A percentile compares a stretch with the other conserved stretches of the same genome.
These are phyloP conservation scores for Basidiobolus meristosporus DNA, from an alignment of 371 early-diverging fungal genomes.

Conservation along the genomic window DNA sequence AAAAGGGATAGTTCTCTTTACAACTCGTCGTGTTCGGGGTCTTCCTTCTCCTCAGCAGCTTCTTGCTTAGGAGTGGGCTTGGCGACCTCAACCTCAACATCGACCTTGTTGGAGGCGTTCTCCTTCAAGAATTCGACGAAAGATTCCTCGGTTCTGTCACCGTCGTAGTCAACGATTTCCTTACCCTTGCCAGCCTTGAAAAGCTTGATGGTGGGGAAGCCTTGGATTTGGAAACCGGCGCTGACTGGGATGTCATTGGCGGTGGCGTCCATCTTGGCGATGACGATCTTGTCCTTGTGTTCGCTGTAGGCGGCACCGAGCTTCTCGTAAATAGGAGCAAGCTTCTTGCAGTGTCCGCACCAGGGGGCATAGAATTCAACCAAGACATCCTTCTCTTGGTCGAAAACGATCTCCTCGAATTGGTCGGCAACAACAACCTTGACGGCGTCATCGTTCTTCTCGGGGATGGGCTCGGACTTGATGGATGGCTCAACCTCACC, in stretches of 20 bases:
- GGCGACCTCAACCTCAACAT: constrained; percentile 6
- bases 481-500: constrained; percentile 58
- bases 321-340: constrained; percentile 11
- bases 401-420: constrained; percentile 62
- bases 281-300: constrained; percentile 25
- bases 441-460: constrained; percentile 66
- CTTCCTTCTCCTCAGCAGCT: not conserved
- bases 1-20: not conserved
- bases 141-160: constrained; percentile 59
- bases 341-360: constrained; percentile 14
- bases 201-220: constrained; percentile 93
- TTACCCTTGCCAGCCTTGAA: constrained; percentile 57
- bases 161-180: constrained; percentile 61
- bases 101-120: constrained; percentile 18
- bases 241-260: constrained; percentile 81
- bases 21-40: constrained; percentile 6
- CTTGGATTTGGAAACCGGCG: constrained; percentile 47
- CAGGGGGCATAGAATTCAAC: constrained; percentile 51
- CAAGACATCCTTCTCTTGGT: constrained; percentile 79
- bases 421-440: constrained; percentile 70
- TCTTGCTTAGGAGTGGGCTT: not conserved
- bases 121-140: constrained; percentile 55
- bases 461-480: constrained; percentile 74
- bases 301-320: constrained; percentile 11
- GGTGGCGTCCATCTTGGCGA: constrained; percentile 92